Evolutionary conservation across 202 grass and related monocot genomes (phyloP), one percentile per base, ranked within the genome.

Genomic region (Musa balbisiana): DNA sequence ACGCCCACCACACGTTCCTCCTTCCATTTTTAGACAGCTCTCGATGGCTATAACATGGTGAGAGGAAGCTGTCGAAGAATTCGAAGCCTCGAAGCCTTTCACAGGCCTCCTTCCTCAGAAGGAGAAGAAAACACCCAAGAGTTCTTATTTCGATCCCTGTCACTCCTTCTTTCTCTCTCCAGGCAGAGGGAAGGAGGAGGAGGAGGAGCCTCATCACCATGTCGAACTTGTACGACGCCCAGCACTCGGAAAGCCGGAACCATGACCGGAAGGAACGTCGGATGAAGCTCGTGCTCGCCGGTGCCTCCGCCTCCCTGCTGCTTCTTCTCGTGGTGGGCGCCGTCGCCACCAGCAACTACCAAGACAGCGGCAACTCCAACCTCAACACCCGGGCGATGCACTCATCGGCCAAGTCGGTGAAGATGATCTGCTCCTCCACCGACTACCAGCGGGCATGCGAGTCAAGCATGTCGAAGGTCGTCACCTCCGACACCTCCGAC

Each of bases 341-440:
- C 19, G 80, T 85, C 8, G 88, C 74, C 27, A 81, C 86, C 79
- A 25, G 87, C 50, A 4, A 51, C 49, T 62, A 53, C 16, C 71
- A 51, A 0, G 86, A 79, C 13, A 80, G 67, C 11, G 77, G 66
- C 12, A 78, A 52, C 0, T 2, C 0, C 15, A 67, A 14, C 13
- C 20, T 75, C 12, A 53, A 69, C 22, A 26, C 73, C 54, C 73
- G 79, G 6, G 13, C 17, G 29, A 91, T 97, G 86, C 73, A n/a
- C 14, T 79, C 87, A 14, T 81, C 83, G 67, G 74, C 53, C 63
- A 92, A 90, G 73, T 87, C 84, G 16, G 90, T 97, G 17, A 74
- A 93, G 62, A 84, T 89, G 55, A 83, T 97, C 64, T 97, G 94
- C 83, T 29, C 88, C 53, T 80, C 90, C 17, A 87, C 94, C 0